Base-by-base conservation (phyloP, 2,329 filamentous ascomycete genomes). In the Colletotrichum camelliae region DNA sequence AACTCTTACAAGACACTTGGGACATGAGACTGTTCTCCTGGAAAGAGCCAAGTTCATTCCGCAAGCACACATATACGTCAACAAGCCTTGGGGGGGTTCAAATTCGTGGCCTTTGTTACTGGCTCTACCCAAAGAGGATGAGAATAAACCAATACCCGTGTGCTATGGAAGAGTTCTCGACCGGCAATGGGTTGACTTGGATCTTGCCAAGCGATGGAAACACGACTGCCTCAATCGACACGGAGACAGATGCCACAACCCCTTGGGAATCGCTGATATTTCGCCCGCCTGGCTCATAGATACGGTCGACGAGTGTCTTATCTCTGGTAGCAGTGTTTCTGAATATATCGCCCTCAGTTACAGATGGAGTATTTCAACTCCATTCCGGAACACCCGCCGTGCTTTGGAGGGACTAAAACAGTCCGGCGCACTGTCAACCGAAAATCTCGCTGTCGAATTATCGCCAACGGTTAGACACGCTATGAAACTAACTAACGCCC, bases 231-330 rank as follows among this genome's bases (percentile, higher is more conserved):
- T 48, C 18, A 24, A 4, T 9, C 13, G 12, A n/a, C 62, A 66
- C 18, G 39, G 39, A 13, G 35, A 24, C 4, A n/a, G 16, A 27
- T 52, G 57, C 29, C 12, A n/a, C 4, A 70, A 70, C 5, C 35
- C 35, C 4, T 18, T 52, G 4, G 48, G 33, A 3, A 62, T 70
- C 7, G n/a, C n/a, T 6, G 13, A n/a, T 3, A 16, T 64, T 13
- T 61, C 33, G 13, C 67, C 67, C 3, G 67, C 57, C 3, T 70
- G 57, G 67, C 35, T 70, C 12, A 61, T 70, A 16, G 67, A 70
- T 33, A 39, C 29, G 4, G 8, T 24, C 16, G 27, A 21, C 3
- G 48, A 70, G 4, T 35, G 57, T 33, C 67, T 64, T 8, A 37
- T 70, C 7, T 21, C 58, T 4, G 57, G 67, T 4, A 7, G 18